These are phyloP conservation scores for Lagenidium sp. DNA, from an alignment of 352 stramenopile species.

Conservation along the genomic window DNA sequence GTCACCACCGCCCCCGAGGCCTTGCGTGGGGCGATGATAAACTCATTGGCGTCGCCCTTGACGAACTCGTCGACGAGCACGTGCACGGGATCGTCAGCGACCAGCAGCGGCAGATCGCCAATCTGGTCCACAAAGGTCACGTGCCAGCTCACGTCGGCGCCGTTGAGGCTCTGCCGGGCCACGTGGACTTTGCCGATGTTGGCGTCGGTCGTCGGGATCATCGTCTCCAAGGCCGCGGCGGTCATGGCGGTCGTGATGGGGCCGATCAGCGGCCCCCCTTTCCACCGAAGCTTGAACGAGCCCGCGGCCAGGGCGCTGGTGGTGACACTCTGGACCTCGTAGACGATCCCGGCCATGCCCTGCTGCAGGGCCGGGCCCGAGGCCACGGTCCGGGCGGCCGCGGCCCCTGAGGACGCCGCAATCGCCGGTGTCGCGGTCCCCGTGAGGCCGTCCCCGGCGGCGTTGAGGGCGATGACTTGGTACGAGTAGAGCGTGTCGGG, in stretches of 20 bases:
- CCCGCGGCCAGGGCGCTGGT: slow-evolving; percentile 25
- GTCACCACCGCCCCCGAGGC: slow-evolving; percentile 85
- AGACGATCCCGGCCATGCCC: slow-evolving; percentile 92
- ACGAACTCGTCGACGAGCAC: slow-evolving; percentile 85
- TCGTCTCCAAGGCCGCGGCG: slow-evolving; percentile 26
- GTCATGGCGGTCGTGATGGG: slow-evolving; percentile 31
- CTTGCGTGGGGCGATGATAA: slow-evolving; percentile 92
- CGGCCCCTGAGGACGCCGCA: slow-evolving; percentile 85
- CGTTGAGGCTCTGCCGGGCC: slow-evolving; percentile 38
- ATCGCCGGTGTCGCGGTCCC: slow-evolving; percentile 86
- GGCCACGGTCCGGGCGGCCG: slow-evolving; percentile 81
- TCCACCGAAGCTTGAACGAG: slow-evolving; percentile 46
- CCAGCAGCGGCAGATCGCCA: slow-evolving; percentile 71
- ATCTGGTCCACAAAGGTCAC: slow-evolving; percentile 83
- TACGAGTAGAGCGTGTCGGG: slow-evolving; percentile 91
- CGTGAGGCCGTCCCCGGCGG: slow-evolving; percentile 84
- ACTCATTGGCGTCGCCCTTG: slow-evolving; percentile 92
- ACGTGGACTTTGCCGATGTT: slow-evolving; percentile 50
- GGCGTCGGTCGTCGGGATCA: slow-evolving; percentile 22
- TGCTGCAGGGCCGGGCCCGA: slow-evolving; percentile 74
- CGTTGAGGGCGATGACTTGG: slow-evolving; percentile 89
- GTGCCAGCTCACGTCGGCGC: slow-evolving; percentile 52
- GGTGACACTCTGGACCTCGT: slow-evolving; percentile 91
- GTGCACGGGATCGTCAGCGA: slow-evolving; percentile 29
- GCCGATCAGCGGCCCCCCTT: slow-evolving; percentile 18